Base-by-base conservation (phyloP, 371 early-diverging fungal species). In the Mucor ambiguus region DNA sequence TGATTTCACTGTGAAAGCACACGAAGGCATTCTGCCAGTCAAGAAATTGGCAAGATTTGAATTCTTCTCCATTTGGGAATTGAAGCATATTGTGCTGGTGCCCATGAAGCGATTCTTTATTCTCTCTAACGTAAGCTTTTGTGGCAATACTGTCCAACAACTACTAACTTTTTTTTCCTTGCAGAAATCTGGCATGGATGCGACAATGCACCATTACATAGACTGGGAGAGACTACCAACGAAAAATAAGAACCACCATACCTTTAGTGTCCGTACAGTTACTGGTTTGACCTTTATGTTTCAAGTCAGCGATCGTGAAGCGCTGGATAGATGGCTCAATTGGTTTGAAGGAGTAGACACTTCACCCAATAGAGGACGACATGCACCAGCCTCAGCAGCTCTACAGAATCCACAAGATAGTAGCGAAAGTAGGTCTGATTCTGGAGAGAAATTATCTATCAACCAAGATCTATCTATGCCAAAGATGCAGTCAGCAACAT, bases 61-160 rank as follows among this genome's bases (percentile, higher is more conserved):
- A n/a, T 74, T 75, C 41, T 70, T 81, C 56, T 73, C 79, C 2
- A 78, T 81, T 26, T 81, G 82, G 82, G 76, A 77, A 48, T 63
- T 81, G n/a, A 73, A 77, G n/a, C 75, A 72, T 22, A 60, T 81
- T 20, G 65, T 77, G 0, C 67, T 81, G 32, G 72, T 81, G 18
- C 81, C 81, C 0, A 35, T 65, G 35, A 77, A 74, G 38, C 71
- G 65, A 6, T 74, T 65, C 35, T 81, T 81, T 66, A 49, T 81
- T 3, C 38, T 81, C 18, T 62, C 77, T 61, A 63, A 69, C 32
- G 81, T 79, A 72, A 75, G 79, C 60, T 2, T 16, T n/a, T 46
- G 18, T 20, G 16, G 14, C 37, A 37, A 1, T 20, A 3, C 9
- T 44, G 6, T 44, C 14, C 0, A 20, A n/a, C 1, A 20, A n/a